Evolutionary conservation across 2,329 filamentous ascomycete species (phyloP), one percentile per base, ranked within the genome.

Genomic region (Talaromyces atroroseus): DNA sequence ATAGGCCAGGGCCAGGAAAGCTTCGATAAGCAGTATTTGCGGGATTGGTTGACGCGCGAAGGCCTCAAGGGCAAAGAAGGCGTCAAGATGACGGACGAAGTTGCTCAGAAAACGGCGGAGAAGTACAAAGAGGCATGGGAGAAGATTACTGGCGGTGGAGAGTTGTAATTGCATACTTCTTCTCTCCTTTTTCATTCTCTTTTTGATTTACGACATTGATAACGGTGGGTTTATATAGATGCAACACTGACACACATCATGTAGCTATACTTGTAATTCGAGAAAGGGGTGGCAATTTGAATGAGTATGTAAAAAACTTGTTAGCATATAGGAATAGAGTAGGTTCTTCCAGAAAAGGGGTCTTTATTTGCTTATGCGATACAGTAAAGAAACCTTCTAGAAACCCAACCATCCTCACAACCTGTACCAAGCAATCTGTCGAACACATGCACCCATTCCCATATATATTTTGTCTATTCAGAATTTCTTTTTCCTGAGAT

Each of bases 1-100:
- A 73, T 88, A 18, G 91, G 92, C 1, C 80, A 79, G 60, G 81
- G 87, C 56, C 90, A 95, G 76, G 81, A 87, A 54, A 94, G 89
- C 73, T 94, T 92, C 63, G 92, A 96, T 70, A 96, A 96, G 80
- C 88, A 92, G 75, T 86, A 81, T 66, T 71, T 96, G 63, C 79
- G 92, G 36, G 86, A 96, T 74, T 96, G 90, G 89, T 72, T 96
- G 65, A 87, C 85, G 2, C 74, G 70, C 49, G 78, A 87, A 57
- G 88, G 88, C 0, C 71, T 95, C 57, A 90, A 91, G 76, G 88
- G 87, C 1, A 88, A 88, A 73, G 78, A 86, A 24, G 86, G 82
- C 1, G 87, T 94, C 16, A 75, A 74, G 53, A 86, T 96, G 78
- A 86, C 88, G 0, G 80, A 84, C 3, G 85, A 92, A 52, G 80